Evolutionary conservation across 2,329 filamentous ascomycete genomes (phyloP).

Genomic region (Colletotrichum gigasporum): DNA sequence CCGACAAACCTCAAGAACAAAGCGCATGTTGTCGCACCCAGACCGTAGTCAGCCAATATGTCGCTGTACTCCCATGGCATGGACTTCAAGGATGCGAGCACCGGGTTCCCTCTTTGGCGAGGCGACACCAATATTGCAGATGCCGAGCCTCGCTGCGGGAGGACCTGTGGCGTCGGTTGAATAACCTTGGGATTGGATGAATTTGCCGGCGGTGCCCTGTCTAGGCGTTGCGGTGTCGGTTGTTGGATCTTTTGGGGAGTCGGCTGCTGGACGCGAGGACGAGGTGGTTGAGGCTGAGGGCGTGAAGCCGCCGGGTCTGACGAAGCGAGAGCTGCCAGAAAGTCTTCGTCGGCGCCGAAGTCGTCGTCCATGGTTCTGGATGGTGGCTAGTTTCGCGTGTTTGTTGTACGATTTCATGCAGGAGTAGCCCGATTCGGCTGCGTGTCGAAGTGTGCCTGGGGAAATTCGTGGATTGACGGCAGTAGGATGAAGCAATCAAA

Average conservation of each 20-base stretch:
- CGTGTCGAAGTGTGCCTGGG: not conserved
- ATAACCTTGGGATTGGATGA: slow-evolving; percentile 67
- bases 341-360: slow-evolving; percentile 65
- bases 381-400: no score
- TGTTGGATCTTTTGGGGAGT: slow-evolving; percentile 48
- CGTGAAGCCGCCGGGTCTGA: slow-evolving; percentile 46
- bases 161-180: slow-evolving; percentile 89
- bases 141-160: slow-evolving; percentile 71
- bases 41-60: slow-evolving; percentile 92
- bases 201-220: slow-evolving; percentile 55
- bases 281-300: slow-evolving; percentile 33
- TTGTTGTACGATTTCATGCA: not conserved
- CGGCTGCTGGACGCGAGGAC: slow-evolving; percentile 48
- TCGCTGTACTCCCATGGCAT: slow-evolving; percentile 97
- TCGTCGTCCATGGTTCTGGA: slow-evolving; percentile 58
- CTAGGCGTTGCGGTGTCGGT: slow-evolving; percentile 65
- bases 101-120: slow-evolving; percentile 93
- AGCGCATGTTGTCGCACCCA: slow-evolving; percentile 88
- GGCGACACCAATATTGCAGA: slow-evolving; percentile 90
- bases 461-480: not conserved
- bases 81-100: slow-evolving; percentile 82
- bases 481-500: no score
- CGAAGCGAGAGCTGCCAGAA: slow-evolving; percentile 64
- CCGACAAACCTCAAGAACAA: slow-evolving; percentile 76
- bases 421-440: not conserved